Conservation (phyloP, 768 basidiomycete genomes). For the Lentinula detonsa region DNA sequence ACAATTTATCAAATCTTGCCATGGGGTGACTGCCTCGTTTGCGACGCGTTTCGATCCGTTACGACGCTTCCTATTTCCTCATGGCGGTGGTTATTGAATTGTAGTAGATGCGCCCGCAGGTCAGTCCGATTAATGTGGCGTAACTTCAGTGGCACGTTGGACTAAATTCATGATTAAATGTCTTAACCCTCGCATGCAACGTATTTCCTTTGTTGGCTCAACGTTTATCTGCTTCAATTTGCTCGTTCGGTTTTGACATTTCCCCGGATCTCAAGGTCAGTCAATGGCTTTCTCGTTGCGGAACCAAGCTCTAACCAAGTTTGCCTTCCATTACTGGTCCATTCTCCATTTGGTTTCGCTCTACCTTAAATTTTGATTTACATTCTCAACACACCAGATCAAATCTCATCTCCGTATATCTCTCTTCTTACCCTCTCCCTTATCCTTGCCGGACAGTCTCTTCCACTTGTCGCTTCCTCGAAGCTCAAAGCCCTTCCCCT, state of each 20-base stretch:
- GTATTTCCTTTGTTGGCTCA: not conserved
- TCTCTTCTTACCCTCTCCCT: conserved; percentile 29
- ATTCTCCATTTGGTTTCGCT: not conserved
- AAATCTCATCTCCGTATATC: conserved; percentile 15
- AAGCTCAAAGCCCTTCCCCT: conserved; percentile 62
- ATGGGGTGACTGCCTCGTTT: not conserved
- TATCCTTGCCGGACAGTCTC: conserved; percentile 54
- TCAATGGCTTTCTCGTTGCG: not conserved
- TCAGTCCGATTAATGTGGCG: not conserved
- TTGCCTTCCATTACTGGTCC: not conserved
- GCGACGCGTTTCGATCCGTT: not conserved
- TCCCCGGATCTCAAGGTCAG: conserved; percentile 6
- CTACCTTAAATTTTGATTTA: not conserved
- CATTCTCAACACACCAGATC: conserved; percentile 8
- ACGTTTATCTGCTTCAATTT: not conserved
- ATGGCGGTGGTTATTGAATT: not conserved
- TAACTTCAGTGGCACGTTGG: not conserved
- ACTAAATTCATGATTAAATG: conserved; percentile 27
- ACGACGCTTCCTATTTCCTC: not conserved
- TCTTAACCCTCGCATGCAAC: conserved; percentile 19
- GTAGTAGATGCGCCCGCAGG: not conserved
- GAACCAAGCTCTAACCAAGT: not conserved
- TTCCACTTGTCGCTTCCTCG: conserved; percentile 45
- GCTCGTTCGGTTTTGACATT: conserved; percentile 4
- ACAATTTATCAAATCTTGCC: not conserved